Evolutionary conservation across 1,284 basidiomycete genomes (phyloP), one percentile per base, ranked within the genome.

Genomic region (Papiliotrema laurentii): DNA sequence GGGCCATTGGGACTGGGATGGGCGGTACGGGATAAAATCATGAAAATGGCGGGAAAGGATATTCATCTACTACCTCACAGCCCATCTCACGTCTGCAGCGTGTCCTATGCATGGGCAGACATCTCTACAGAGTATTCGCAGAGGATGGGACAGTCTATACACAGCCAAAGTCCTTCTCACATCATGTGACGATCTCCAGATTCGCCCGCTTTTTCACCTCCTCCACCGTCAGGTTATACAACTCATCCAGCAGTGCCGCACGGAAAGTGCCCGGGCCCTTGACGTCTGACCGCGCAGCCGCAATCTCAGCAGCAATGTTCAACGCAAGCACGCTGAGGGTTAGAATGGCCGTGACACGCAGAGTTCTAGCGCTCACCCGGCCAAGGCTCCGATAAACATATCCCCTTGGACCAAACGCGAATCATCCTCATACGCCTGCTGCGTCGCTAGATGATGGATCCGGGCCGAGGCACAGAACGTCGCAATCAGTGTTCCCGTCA

Each of bases 181-280:
- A n/a, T n/a, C n/a, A 42, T 42, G 40, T 26, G 5, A 43, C 41
- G 21, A 71, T 53, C 52, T 69, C 60, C 18, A 89, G 68, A 53
- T 79, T 82, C 2, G 81, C 82, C 21, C 72, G 63, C 37, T 75
- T 53, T 18, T 63, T 60, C 9, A 89, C 61, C 11, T 74, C 78
- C 24, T 82, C 80, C 0, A 83, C 77, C 5, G 78, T 80, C 47
- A 92, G 71, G 13, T 77, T 73, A 60, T 81, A 84, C 40, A 94
- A 74, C 61, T 85, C 84, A 64, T 97, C 92, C 33, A 97, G 86
- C 47, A 97, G 75, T 0, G 86, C 89, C 18, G 88, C 80, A 21
- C 94, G 74, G 76, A 97, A 96, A 0, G 89, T 88, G 36, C 89
- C 90, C 4, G 89, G 85, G 0, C 92, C 93, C 43, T 77, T 78